Conservation (phyloP, 805 yeast genomes). For the Saturnispora sekii region DNA sequence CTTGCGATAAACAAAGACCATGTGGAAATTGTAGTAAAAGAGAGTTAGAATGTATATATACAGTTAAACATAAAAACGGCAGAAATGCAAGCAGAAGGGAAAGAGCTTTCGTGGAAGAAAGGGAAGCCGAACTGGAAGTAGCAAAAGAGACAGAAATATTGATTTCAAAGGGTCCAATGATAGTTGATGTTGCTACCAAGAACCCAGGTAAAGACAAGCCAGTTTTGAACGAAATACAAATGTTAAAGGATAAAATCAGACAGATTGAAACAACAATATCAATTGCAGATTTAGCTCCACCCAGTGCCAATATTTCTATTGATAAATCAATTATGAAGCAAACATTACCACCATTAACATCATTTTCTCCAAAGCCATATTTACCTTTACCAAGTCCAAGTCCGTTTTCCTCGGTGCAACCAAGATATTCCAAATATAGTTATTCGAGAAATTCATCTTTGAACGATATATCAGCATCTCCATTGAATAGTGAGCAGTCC, state of each 20-base stretch:
- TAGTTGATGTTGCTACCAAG: neutral
- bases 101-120: neutral
- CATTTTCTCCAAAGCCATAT: neutral
- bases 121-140: too few relatives aligned
- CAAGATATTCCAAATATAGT: conserved; percentile 1
- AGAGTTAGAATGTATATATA: conserved; percentile 15
- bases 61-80: neutral
- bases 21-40: conserved; percentile 25
- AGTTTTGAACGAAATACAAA: conserved; percentile 25
- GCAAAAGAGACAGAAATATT: too few relatives aligned
- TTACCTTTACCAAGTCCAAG: neutral
- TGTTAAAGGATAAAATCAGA: conserved; percentile 33
- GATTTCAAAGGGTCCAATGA: too few relatives aligned
- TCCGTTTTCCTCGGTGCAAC: neutral
- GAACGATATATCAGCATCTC: neutral
- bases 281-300: conserved; percentile 21
- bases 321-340: neutral
- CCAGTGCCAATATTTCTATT: neutral
- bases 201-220: neutral
- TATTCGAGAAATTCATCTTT: neutral
- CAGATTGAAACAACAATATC: conserved; percentile 38
- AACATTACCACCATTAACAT: conserved; percentile 17
- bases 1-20: conserved; percentile 30
- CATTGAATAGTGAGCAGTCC: too few relatives aligned
- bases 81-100: neutral